These are phyloP conservation scores for Vitis hybrid DNA, from an alignment of 177 flowering plant genomes.

Conservation along the genomic window DNA sequence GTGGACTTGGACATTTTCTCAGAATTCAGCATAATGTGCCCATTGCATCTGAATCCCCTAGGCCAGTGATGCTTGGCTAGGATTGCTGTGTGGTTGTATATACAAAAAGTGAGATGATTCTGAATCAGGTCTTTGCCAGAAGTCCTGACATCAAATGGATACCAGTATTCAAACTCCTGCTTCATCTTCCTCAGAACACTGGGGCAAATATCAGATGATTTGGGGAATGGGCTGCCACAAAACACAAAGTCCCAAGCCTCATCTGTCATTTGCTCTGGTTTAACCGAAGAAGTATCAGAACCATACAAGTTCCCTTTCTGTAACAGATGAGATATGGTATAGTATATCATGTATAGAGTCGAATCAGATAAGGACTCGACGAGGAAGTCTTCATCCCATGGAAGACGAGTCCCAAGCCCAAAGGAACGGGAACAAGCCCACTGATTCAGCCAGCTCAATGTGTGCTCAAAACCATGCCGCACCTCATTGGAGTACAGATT, in stretches of 20 bases:
- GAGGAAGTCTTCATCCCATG: slow-evolving; percentile 87
- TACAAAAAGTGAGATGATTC: slow-evolving; percentile 82
- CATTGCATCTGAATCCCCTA: slow-evolving; percentile 83
- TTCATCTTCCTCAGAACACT: slow-evolving; percentile 73
- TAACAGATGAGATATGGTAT: slow-evolving; percentile 77
- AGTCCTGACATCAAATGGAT: slow-evolving; percentile 89
- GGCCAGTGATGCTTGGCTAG: slow-evolving; percentile 75
- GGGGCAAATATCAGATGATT: slow-evolving; percentile 44
- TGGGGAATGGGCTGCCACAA: slow-evolving; percentile 57
- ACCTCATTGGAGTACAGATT: slow-evolving; percentile 72
- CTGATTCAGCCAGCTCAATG: slow-evolving; percentile 80
- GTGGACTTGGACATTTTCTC: slow-evolving; percentile 98
- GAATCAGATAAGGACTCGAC: slow-evolving; percentile 95
- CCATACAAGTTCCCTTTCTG: slow-evolving; percentile 86
- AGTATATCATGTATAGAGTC: slow-evolving; percentile 89
- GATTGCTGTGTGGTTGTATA: slow-evolving; percentile 86
- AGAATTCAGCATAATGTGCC: slow-evolving; percentile 88
- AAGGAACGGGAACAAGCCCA: slow-evolving; percentile 95
- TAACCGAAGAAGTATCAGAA: slow-evolving; percentile 34
- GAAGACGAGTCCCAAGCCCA: slow-evolving; percentile 89
- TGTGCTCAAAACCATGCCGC: slow-evolving; percentile 78
- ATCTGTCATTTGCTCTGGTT: slow-evolving; percentile 81
- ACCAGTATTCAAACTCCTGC: slow-evolving; percentile 94
- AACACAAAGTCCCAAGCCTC: slow-evolving; percentile 85
- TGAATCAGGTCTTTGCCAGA: slow-evolving; percentile 96